A percentile compares a stretch with the other conserved stretches of the same genome.
Conservation (phyloP, 2,329 filamentous ascomycete genomes). For the Aspergillus hiratsukae region DNA sequence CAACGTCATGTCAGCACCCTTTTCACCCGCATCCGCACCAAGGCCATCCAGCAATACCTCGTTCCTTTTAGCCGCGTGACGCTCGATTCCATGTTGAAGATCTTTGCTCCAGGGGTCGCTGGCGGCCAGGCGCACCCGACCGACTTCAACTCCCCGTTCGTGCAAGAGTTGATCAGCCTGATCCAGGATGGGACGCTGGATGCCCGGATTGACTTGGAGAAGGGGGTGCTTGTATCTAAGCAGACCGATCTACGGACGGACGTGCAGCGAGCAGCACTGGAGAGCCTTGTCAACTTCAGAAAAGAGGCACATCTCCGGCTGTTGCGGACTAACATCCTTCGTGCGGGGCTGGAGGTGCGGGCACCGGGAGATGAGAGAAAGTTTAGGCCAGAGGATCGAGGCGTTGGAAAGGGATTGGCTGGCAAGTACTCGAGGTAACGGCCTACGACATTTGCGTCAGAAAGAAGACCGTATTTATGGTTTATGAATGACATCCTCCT, state of each 20-base stretch:
- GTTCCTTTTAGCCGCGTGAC: conserved; percentile 85
- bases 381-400: conserved; percentile 7
- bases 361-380: conserved; percentile 18
- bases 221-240: conserved; percentile 71
- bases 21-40: conserved; percentile 72
- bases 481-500: neutral
- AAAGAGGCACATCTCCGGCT: conserved; percentile 71
- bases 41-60: conserved; percentile 92
- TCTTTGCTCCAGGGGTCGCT: conserved; percentile 57
- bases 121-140: conserved; percentile 53
- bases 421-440: neutral
- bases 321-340: conserved; percentile 69
- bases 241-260: conserved; percentile 61
- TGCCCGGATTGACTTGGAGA: conserved; percentile 79
- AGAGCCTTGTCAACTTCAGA: conserved; percentile 67
- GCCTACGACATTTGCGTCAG: neutral
- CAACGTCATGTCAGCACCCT: conserved; percentile 67
- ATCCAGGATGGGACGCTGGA: conserved; percentile 68
- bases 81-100: conserved; percentile 68
- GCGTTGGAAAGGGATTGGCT: conserved; percentile 4
- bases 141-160: conserved; percentile 47
- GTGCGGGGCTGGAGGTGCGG: conserved; percentile 70
- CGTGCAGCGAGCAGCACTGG: conserved; percentile 66
- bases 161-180: conserved; percentile 67
- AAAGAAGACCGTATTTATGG: neutral